Base-by-base conservation (phyloP, 768 basidiomycete species). In the Xerocomellus dryophilus region DNA sequence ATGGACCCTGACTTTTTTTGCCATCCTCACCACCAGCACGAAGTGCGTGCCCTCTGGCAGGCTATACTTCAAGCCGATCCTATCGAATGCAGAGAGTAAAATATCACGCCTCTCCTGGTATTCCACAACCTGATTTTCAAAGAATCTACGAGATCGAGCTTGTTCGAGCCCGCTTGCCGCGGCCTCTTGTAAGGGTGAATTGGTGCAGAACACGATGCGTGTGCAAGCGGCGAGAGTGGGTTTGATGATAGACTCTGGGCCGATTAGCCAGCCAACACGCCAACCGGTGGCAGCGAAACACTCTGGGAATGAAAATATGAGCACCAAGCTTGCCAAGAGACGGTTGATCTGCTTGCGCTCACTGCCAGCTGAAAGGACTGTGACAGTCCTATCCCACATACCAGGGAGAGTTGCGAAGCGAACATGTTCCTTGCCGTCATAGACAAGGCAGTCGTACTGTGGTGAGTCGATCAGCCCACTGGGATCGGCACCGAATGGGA, bases 311-410 rank as follows among this genome's bases (percentile, higher is more conserved):
- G 7, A 32, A n/a, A 41, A 17, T 12, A 42, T 58, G 48, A 58
- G n/a, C 42, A 31, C 39, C 10, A 39, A 27, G 12, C 12, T 29
- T 34, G n/a, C 21, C 1, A 3, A 29, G 41, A 38, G 23, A 36
- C 31, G n/a, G n/a, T n/a, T n/a, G n/a, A 32, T 32, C 18, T 27
- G 0, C 25, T 35, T 31, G 17, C 7, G 71, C 85, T 74, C 72
- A 93, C 93, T 96, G 61, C 94, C 94, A 27, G 91, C 95, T n/a
- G 93, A 95, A 38, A 89, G 85, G 50, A 98, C 91, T 7, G 96
- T 98, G 40, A 99, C 85, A 0, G 97, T 99, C 41, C 97, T 85
- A 60, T 98, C 91, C 95, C 95, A 98, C 91, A 98, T 97, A 20
- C 93, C 92, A 6, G 94, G 95, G n/a, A 99, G 79, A 34, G 77